phyloP scores from a whole-genome alignment of 176 grass and related monocot species.

The Phyllostachys edulis region DNA sequence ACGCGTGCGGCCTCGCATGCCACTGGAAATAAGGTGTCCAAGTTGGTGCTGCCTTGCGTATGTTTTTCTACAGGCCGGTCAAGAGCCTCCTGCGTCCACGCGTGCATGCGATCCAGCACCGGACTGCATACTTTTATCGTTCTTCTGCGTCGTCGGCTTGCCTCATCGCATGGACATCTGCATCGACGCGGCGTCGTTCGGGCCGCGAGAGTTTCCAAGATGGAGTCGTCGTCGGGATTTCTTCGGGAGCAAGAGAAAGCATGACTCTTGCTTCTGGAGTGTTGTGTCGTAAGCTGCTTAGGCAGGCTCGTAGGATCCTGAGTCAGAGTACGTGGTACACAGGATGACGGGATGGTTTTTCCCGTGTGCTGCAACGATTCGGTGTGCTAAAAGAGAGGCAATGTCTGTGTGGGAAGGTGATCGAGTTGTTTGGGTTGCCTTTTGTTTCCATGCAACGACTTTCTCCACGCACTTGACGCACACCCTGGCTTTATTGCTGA shows the following conservation, averaged over 20 bases:
- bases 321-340: background rate
- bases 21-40: background rate
- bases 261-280: constrained; percentile 1
- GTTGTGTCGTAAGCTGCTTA: background rate
- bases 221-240: background rate
- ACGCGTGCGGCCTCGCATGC: background rate
- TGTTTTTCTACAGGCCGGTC: background rate
- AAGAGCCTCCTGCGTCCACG: background rate
- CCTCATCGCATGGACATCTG: constrained; percentile 22
- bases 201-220: background rate
- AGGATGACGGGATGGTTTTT: background rate
- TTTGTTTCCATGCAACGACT: background rate
- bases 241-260: background rate
- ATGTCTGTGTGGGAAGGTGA: too few relatives aligned
- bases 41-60: background rate
- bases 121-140: background rate
- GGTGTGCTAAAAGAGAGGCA: constrained; percentile 21
- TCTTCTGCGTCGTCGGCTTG: constrained; percentile 31
- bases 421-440: too few relatives aligned
- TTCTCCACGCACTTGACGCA: too few relatives aligned
- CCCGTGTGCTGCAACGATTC: constrained; percentile 3
- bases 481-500: too few relatives aligned
- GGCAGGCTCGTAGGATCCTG: background rate
- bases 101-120: background rate
- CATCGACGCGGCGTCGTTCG: constrained; percentile 15